A percentile compares a stretch with the other conserved stretches of the same genome.
Evolutionary conservation across 306 rosid species (phyloP).

Genomic region (Malus sylvestris): DNA sequence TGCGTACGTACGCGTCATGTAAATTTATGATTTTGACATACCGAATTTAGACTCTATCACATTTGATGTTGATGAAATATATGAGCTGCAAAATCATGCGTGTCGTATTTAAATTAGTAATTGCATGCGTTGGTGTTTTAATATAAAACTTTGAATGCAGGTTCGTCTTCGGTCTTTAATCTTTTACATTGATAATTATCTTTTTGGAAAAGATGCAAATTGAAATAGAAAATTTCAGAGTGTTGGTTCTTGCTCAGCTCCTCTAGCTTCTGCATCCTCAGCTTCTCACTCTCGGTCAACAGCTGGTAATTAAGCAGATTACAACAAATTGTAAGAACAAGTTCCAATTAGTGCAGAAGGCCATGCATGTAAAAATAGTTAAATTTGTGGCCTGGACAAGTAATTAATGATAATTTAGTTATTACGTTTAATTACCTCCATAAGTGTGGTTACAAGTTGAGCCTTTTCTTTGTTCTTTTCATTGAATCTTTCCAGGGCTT

Average conservation of each 20-base stretch:
- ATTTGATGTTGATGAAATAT: background rate
- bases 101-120: background rate
- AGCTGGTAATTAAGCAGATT: conserved; percentile 38
- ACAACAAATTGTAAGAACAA: background rate
- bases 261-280: conserved; percentile 75
- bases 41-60: too few relatives aligned
- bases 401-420: too few relatives aligned
- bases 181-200: background rate
- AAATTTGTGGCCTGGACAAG: background rate
- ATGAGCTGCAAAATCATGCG: background rate
- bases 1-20: background rate
- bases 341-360: background rate
- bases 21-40: too few relatives aligned
- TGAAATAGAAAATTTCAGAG: background rate
- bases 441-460: too few relatives aligned
- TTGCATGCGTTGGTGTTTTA: background rate
- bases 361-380: background rate
- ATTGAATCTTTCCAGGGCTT: too few relatives aligned
- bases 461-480: too few relatives aligned
- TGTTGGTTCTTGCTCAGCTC: conserved; percentile 60
- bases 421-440: conserved; percentile 49
- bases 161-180: background rate
- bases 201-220: background rate
- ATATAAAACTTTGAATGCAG: background rate
- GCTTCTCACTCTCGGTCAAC: conserved; percentile 67